Evolutionary conservation across 805 yeast species (phyloP), one percentile per base, ranked within the genome.

Genomic region (Candida xyloterini): DNA sequence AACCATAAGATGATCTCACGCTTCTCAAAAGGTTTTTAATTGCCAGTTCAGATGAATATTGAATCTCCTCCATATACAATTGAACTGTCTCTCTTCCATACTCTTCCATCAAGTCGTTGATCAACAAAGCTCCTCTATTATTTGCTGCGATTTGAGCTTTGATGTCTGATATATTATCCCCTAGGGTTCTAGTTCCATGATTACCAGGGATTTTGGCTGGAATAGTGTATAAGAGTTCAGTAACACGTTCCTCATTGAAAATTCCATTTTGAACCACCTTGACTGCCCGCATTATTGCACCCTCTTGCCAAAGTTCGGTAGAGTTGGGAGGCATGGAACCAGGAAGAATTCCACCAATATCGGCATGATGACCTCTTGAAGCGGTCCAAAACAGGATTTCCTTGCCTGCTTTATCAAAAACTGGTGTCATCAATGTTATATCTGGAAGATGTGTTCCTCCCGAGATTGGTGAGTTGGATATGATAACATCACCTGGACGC

Each of bases 41-140:
- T 2, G 90, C 76, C 4, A 61, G 51, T 33, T 84, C 84, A 1
- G 95, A 93, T 52, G 86, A 84, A 33, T 70, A 73, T 57, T 84
- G 90, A 45, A 87, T 84, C 1, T 87, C 95, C 15, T 65, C 63
- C 95, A 88, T 88, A 60, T 87, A 87, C 29, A 72, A 72, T 45
- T 74, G 70, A 6, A 87, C 81, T 0, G 74, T 75, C 2, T 67
- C 65, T 91, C 93, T 7, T 43, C 38, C 14, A 83, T 57, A 24
- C 58, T 73, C 77, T 4, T 61, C 60, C 33, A 71, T 66, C 37
- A 75, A 56, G 27, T 59, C 68, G 21, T 62, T 51, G 39, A 75
- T 53, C 33, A 75, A 58, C n/a, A 63, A 62, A 27, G 74, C 70
- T 35, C 79, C 79, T 50, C 70, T 72, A 47, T 67, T 67, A 48